phyloP scores from a whole-genome alignment of 345 rosid species.

The Arabis alpina region DNA sequence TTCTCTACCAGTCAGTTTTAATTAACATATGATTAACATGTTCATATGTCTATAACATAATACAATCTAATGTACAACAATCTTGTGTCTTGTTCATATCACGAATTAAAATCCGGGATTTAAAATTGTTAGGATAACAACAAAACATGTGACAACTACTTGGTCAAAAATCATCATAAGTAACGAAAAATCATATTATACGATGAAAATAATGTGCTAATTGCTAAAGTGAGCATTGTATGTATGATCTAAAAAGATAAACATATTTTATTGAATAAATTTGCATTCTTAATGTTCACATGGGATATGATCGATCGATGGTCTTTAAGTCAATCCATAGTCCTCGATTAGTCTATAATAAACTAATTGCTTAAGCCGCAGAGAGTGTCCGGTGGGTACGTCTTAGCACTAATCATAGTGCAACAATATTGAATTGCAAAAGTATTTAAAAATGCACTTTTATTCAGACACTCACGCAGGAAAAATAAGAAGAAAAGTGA shows the following conservation, averaged over 20 bases:
- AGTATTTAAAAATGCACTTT: constrained; percentile 33
- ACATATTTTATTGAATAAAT: background rate
- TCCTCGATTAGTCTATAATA: too few relatives aligned
- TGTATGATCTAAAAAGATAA: background rate
- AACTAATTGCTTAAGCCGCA: constrained; percentile 19
- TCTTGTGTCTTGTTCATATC: too few relatives aligned
- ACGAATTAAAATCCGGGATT: background rate
- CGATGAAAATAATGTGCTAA: background rate
- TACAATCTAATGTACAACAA: too few relatives aligned
- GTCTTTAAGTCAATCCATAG: background rate
- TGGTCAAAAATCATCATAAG: too few relatives aligned
- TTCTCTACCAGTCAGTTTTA: too few relatives aligned
- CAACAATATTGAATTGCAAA: constrained; percentile 27
- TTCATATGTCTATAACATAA: too few relatives aligned
- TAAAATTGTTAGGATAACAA: background rate
- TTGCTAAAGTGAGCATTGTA: background rate
- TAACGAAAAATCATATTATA: background rate
- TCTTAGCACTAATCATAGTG: constrained; percentile 32
- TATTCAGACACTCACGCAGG: constrained; percentile 28
- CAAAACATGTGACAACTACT: too few relatives aligned
- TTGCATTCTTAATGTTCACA: background rate
- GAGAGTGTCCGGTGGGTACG: constrained; percentile 26
- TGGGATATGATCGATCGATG: constrained; percentile 13
- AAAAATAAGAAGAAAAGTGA: constrained; percentile 23
- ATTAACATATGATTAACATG: too few relatives aligned